Base-by-base conservation (phyloP, 202 grass and related monocot species). In the Dendrocalamus latiflorus region DNA sequence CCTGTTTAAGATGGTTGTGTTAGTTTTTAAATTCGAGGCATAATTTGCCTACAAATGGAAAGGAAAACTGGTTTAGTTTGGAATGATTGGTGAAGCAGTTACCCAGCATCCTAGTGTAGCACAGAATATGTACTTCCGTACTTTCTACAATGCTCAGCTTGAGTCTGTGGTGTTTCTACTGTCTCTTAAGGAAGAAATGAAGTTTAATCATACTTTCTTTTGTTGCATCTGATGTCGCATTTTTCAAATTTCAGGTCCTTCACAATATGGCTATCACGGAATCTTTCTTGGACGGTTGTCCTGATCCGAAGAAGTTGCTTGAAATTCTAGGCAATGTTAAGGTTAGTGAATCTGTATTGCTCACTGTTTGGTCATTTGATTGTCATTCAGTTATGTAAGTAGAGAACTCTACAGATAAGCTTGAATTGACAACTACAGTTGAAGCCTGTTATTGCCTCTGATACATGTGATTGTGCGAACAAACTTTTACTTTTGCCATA, bases 191-290 rank as follows among this genome's bases (percentile, higher is more conserved):
- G 51, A 82, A 74, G 73, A 86, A 51, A 86, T 73, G 6, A 15
- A 68, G 22, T 59, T 51, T 61, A 49, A 18, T 79, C 37, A 48
- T 75, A 26, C 51, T 55, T 57, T 37, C 22, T 66, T 75, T 57
- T 62, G 63, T 62, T 78, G 47, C 61, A 72, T 75, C 50, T 79
- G 37, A 94, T 41, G 24, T 71, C 22, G 15, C 65, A 70, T 13
- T 67, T 53, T 86, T 75, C 14, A 68, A 48, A 81, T 83, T 85
- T 88, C 84, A 98, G 95, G 82, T 93, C 74, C 78, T 94, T 65
- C 95, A 98, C 82, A 98, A 98, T 78, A 94, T 98, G 86, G 86
- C 88, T 54, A 88, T 98, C 47, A 74, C 95, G 17, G 79, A 98
- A 85, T 94, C 88, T 75, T 93, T 88, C 81, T 76, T 84, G 74